phyloP scores from a whole-genome alignment of 106 monocot genomes.

The Dendrobium chrysotoxum region DNA sequence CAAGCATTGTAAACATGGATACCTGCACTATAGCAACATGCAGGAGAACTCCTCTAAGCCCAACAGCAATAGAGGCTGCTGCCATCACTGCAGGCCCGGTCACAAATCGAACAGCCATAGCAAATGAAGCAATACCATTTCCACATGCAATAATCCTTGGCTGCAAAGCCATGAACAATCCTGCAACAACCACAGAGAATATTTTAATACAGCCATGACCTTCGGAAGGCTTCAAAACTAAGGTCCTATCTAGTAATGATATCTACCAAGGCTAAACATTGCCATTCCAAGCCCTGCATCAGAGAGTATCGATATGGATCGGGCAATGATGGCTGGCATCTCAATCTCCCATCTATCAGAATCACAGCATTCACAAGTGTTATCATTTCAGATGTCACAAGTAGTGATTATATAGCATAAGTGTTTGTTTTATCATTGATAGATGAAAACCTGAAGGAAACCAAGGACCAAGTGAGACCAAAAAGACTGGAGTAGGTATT shows the following conservation, averaged over 20 bases:
- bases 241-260: not conserved
- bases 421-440: not conserved
- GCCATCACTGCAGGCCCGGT: slow-evolving; percentile 26
- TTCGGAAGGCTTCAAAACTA: not conserved
- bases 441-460: slow-evolving; percentile 37
- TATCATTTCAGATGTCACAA: not conserved
- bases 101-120: slow-evolving; percentile 24
- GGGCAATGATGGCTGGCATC: slow-evolving; percentile 31
- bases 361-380: not conserved
- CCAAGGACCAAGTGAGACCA: slow-evolving; percentile 43
- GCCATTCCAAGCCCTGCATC: slow-evolving; percentile 65
- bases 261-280: slow-evolving; percentile 51
- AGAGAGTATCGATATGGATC: slow-evolving; percentile 39
- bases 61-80: slow-evolving; percentile 18
- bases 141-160: slow-evolving; percentile 29
- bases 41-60: slow-evolving; percentile 18
- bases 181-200: slow-evolving; percentile 3
- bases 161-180: slow-evolving; percentile 28
- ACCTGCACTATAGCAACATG: slow-evolving; percentile 29
- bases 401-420: not conserved
- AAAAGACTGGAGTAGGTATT: slow-evolving; percentile 54
- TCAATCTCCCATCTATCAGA: slow-evolving; percentile 23
- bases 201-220: not conserved
- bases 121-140: slow-evolving; percentile 14
- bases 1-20: not conserved